Percentiles rank a stretch among this genome's conserved stretches.
These are phyloP conservation scores for Astragalus membranaceus DNA, from an alignment of 306 rosid species.

Conservation along the genomic window DNA sequence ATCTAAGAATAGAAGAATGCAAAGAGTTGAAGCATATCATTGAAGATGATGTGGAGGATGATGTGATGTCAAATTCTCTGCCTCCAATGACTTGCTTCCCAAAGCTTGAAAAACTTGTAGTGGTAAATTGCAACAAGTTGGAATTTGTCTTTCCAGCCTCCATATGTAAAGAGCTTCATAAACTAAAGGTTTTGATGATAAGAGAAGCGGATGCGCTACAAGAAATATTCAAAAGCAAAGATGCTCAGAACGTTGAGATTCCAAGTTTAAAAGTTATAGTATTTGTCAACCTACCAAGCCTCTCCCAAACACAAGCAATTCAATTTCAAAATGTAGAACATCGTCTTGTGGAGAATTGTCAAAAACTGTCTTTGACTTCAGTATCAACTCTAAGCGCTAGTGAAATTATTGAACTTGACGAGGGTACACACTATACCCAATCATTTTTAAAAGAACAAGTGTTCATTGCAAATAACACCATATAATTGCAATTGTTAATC, in stretches of 20 bases:
- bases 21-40: background rate
- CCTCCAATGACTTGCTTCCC: constrained; percentile 5
- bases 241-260: background rate
- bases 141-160: background rate
- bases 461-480: too few species aligned
- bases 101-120: background rate
- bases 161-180: background rate
- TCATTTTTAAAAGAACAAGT: background rate
- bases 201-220: background rate
- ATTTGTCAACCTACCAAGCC: background rate
- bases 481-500: background rate
- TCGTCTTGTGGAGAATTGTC: background rate
- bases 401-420: too few species aligned
- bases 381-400: too few species aligned
- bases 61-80: background rate
- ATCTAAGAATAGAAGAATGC: background rate
- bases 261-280: background rate
- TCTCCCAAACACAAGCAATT: background rate
- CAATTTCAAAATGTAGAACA: background rate
- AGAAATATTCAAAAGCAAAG: background rate
- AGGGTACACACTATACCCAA: background rate
- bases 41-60: background rate
- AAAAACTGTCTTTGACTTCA: background rate
- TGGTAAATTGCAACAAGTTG: background rate
- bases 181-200: background rate